Evolutionary conservation across 305 asterid species (phyloP).

Genomic region (Solanum chacoense): DNA sequence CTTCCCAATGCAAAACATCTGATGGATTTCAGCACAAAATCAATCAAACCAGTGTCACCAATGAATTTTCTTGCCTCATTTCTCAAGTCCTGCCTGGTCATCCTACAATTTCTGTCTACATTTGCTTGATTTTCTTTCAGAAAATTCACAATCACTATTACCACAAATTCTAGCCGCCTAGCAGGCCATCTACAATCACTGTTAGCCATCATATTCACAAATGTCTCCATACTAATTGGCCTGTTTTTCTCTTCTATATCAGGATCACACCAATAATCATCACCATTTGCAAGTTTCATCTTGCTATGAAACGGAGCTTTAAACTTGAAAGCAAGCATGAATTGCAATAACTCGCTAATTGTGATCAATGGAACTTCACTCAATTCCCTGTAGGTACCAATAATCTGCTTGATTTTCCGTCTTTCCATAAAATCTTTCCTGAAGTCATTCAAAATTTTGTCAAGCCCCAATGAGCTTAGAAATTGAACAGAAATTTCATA

Average conservation of each 20-base stretch:
- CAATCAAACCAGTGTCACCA: slow-evolving; percentile 57
- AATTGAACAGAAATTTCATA: slow-evolving; percentile 26
- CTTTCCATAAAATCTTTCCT: slow-evolving; percentile 17
- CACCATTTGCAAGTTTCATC: neutral
- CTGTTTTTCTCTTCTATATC: slow-evolving; percentile 11
- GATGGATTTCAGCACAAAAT: slow-evolving; percentile 43
- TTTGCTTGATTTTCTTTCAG: slow-evolving; percentile 33
- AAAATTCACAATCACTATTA: slow-evolving; percentile 40
- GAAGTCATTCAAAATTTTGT: slow-evolving; percentile 24
- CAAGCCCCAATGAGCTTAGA: slow-evolving; percentile 37
- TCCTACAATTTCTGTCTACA: slow-evolving; percentile 8
- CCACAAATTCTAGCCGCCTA: slow-evolving; percentile 40
- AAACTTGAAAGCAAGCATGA: slow-evolving; percentile 32
- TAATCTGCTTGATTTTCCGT: slow-evolving; percentile 23
- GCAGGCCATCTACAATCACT: slow-evolving; percentile 63
- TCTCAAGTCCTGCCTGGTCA: slow-evolving; percentile 62
- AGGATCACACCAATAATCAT: slow-evolving; percentile 4
- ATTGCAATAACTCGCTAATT: slow-evolving; percentile 40
- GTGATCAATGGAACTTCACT: slow-evolving; percentile 38
- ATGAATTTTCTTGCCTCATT: slow-evolving; percentile 28
- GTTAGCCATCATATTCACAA: slow-evolving; percentile 36
- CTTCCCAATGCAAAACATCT: slow-evolving; percentile 25
- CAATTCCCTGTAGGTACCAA: slow-evolving; percentile 27
- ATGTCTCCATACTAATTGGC: slow-evolving; percentile 23
- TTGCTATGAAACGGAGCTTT: slow-evolving; percentile 7